Conservation (phyloP, 208 protist genomes). For the Leptomonas seymouri region DNA sequence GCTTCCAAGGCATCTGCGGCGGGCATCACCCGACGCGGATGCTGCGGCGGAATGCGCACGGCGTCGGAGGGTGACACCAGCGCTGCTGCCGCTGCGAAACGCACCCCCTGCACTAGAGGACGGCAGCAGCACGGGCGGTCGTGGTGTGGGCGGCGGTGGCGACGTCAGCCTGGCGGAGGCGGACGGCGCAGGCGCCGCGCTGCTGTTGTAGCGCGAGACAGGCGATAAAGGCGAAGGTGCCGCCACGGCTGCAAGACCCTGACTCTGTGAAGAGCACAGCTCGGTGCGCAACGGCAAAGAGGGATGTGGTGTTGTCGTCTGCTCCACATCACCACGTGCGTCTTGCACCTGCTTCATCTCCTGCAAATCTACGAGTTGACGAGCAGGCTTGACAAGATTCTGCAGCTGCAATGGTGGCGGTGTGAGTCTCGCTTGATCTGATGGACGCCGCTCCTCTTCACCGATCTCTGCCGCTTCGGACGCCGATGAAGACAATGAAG, state of each 20-base stretch:
- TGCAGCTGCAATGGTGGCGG: no score
- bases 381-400: no score
- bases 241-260: neutral
- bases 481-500: no score
- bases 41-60: conserved; percentile 2
- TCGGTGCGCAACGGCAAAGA: neutral
- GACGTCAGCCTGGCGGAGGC: conserved; percentile 1
- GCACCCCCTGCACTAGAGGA: neutral
- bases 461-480: no score
- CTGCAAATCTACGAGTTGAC: no score
- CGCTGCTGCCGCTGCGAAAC: neutral
- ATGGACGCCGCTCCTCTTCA: no score
- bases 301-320: neutral
- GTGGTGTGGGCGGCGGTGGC: conserved; percentile 5
- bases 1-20: neutral
- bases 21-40: neutral
- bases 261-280: conserved; percentile 10
- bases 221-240: neutral
- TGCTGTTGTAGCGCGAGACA: neutral
- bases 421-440: no score
- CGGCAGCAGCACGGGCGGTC: conserved; percentile 12
- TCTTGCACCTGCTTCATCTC: no score
- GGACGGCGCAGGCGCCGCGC: neutral
- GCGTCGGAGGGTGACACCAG: neutral
- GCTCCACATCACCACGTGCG: neutral